Base-by-base conservation (phyloP, 2,329 filamentous ascomycete species). In the Diaporthe eres region DNA sequence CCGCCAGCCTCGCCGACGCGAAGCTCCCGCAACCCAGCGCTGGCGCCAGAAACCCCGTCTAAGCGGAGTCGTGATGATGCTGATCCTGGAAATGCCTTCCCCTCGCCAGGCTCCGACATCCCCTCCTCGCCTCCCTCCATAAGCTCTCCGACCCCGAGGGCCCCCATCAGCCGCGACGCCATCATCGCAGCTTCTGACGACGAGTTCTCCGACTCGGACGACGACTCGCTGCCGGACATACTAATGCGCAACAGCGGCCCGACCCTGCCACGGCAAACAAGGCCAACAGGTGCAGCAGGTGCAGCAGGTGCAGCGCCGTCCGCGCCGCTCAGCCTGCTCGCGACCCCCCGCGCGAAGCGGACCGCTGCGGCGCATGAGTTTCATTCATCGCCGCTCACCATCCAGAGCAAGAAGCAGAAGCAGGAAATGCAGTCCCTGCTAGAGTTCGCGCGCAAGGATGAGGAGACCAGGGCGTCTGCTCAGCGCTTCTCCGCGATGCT, bases 171-270 rank as follows among this genome's bases (percentile, higher is more conserved):
- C 75, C 86, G 90, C 82, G 86, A 91, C 79, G 83, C 90, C 17
- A 85, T 93, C 74, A 93, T 96, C 55, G 88, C 88, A 61, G 92
- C 90, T 72, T 95, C 94, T 0, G 94, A 96, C 80, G 93, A 93
- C 13, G 93, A 94, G n/a, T 89, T 89, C 39, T 88, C 92, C 78
- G 90, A 87, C 25, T 91, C 91, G 25, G 90, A 91, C 37, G 89
- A 88, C 15, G 90, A 90, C 67, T 93, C 92, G 0, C 86, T 93
- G 19, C 87, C 89, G 7, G 86, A 89, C 58, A 82, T 93, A 1
- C 80, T 89, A 79, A 75, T 13, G 67, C 60, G 42, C 49, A 37
- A 61, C 42, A 63, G 80, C 17, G 28, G 80, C 76, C 76, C 31
- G 76, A 75, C 2, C 80, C 79, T 53, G 76, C 19, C 13, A 76